These are phyloP conservation scores for Psilocybe subaeruginosa DNA, from an alignment of 768 basidiomycete species.

Conservation along the genomic window DNA sequence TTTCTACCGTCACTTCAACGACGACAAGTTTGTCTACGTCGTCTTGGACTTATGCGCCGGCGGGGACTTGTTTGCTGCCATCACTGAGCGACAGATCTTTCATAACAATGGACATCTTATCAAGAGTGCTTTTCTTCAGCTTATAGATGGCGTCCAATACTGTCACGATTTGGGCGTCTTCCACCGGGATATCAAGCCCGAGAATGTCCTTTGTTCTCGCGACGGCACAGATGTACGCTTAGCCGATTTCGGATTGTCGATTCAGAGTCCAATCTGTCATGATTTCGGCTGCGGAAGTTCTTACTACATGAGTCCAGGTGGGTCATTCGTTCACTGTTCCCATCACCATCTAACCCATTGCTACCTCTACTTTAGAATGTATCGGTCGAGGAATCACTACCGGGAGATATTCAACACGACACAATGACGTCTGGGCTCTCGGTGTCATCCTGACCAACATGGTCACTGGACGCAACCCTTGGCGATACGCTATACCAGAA, in stretches of 20 bases:
- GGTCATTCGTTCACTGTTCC: constrained; percentile 12
- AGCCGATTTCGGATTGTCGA: constrained; percentile 81
- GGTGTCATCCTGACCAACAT: constrained; percentile 86
- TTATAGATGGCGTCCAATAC: constrained; percentile 77
- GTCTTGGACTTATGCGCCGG: constrained; percentile 59
- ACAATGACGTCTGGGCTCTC: constrained; percentile 75
- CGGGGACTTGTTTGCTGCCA: constrained; percentile 75
- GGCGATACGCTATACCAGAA: constrained; percentile 67
- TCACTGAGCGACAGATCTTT: constrained; percentile 58
- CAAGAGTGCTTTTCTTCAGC: constrained; percentile 72
- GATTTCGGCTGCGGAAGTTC: constrained; percentile 64
- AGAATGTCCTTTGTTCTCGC: constrained; percentile 68
- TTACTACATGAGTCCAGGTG: constrained; percentile 75
- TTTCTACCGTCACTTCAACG: constrained; percentile 64
- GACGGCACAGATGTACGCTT: constrained; percentile 59
- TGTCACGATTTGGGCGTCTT: constrained; percentile 74
- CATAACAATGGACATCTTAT: constrained; percentile 63
- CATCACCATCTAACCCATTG: background rate
- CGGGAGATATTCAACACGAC: constrained; percentile 56
- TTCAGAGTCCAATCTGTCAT: constrained; percentile 41
- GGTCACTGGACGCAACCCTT: constrained; percentile 77
- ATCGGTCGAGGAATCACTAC: constrained; percentile 46
- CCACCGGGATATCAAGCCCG: constrained; percentile 89
- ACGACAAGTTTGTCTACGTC: constrained; percentile 66
- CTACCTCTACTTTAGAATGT: constrained; percentile 47